Conservation (phyloP, 2,329 filamentous ascomycete species). For the Fusarium mundagurra region DNA sequence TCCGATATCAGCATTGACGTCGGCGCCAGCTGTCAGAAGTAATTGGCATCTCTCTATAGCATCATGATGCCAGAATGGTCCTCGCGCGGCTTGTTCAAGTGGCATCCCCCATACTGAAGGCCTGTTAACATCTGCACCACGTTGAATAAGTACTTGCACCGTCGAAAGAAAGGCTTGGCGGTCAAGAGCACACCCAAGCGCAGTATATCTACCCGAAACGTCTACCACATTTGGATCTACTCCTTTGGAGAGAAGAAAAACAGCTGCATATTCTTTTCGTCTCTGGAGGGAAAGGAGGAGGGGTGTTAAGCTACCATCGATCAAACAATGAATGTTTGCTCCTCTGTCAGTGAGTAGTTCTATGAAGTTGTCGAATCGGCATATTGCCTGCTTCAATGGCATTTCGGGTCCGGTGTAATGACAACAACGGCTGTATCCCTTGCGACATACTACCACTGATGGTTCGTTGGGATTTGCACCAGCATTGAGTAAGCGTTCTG, state of each 20-base stretch:
- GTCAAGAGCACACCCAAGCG: rapidly evolving
- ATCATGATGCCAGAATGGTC: rapidly evolving
- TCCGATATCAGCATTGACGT: not conserved
- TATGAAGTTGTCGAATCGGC: rapidly evolving
- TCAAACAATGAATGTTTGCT: not conserved
- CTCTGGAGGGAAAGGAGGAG: rapidly evolving
- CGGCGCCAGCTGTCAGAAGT: conserved; percentile 29
- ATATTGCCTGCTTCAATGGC: not conserved
- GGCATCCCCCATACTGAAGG: rapidly evolving
- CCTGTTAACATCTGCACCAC: rapidly evolving
- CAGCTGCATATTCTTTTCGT: rapidly evolving
- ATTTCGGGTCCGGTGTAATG: rapidly evolving
- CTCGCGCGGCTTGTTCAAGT: not conserved
- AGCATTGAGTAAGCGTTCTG: not conserved
- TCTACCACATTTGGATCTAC: conserved; percentile 31
- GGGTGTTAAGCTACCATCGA: rapidly evolving
- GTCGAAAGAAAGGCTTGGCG: rapidly evolving
- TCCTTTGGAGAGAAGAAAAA: not conserved
- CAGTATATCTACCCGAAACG: rapidly evolving
- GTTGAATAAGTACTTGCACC: rapidly evolving
- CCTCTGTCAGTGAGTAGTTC: not conserved
- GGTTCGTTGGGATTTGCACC: not conserved
- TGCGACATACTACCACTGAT: not conserved
- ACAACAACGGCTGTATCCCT: rapidly evolving
- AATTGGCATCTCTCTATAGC: not conserved